Base-by-base conservation (phyloP, 371 early-diverging fungal genomes). In the Syncephalis plumigaleata region DNA sequence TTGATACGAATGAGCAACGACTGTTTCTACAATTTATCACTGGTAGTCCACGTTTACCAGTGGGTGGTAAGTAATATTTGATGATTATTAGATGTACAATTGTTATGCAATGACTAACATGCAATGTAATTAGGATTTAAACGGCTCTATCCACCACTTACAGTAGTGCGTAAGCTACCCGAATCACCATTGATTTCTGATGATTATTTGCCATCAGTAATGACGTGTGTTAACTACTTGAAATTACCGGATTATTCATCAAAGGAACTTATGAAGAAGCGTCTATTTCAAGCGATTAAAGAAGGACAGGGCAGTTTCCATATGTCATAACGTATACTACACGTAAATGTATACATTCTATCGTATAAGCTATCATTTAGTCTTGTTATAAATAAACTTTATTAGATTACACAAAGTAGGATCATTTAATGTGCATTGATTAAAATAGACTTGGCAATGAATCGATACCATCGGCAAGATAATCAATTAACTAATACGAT, bases 221-320 rank as follows among this genome's bases (percentile, higher is more conserved):
- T 93, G 93, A 95, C 96, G 0, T 95, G 96, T 57, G 86, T 78
- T 36, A 91, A 95, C 50, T 90, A 90, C 50, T 69, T 95, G 45
- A 95, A 95, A 64, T 72, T 95, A 59, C 93, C 92, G 11, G 77
- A 76, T 16, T 95, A 92, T 56, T 71, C 84, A 4, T 55, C 56
- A 31, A 65, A 70, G 44, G 80, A 73, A n/a, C 65, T 84, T 1
- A 71, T 89, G 68, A 60, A 55, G 25, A 55, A 65, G 47, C 62
- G 78, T 55, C 68, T 91, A 53, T 53, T 61, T 27, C 68, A 70
- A 21, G 88, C 92, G 3, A 78, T 87, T 49, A 63, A 66, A 23
- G 96, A 95, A 65, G 96, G 93, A 15, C 79, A 83, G 53, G 81
- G 77, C 38, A 78, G 79, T 50, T 87, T 88, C 60, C 82, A 82